A percentile compares a stretch with the other conserved stretches of the same genome.
Evolutionary conservation across 441 rosid species (phyloP).

Genomic region (Aquilaria agallochum): DNA sequence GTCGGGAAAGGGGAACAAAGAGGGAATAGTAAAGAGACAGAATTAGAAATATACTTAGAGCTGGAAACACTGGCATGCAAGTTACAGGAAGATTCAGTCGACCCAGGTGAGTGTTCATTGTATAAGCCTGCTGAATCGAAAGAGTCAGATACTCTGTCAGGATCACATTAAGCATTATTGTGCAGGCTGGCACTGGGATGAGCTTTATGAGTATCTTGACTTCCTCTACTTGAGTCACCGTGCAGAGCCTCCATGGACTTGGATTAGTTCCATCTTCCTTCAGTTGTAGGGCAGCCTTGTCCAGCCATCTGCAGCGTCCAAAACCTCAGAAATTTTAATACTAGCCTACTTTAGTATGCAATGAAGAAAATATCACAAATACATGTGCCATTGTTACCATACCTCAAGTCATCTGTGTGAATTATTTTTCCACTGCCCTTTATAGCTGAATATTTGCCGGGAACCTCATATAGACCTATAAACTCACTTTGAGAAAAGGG

Average conservation of each 20-base stretch:
- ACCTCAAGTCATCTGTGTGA: constrained; percentile 75
- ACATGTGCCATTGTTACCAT: background rate
- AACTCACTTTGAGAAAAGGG: constrained; percentile 66
- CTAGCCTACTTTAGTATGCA: too few relatives aligned
- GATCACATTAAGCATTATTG: constrained; percentile 57
- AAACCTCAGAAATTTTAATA: background rate
- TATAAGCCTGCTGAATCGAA: constrained; percentile 89
- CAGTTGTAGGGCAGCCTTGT: constrained; percentile 84
- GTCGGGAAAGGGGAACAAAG: constrained; percentile 69
- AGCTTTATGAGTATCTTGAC: constrained; percentile 79
- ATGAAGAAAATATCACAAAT: background rate
- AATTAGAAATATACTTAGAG: constrained; percentile 76
- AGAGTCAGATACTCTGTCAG: constrained; percentile 87
- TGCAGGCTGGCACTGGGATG: constrained; percentile 79
- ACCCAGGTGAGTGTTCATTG: constrained; percentile 73
- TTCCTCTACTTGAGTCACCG: constrained; percentile 96
- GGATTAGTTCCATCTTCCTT: constrained; percentile 74
- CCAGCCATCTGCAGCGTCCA: constrained; percentile 57
- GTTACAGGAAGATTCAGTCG: constrained; percentile 81
- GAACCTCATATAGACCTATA: constrained; percentile 76
- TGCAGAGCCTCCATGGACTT: constrained; percentile 88
- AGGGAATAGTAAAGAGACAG: constrained; percentile 69
- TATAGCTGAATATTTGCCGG: constrained; percentile 71
- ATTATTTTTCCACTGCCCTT: constrained; percentile 82
- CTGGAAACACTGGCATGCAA: constrained; percentile 93